Base-by-base conservation (phyloP, 192 early-diverging fungal genomes). In the Backusella macrospora region DNA sequence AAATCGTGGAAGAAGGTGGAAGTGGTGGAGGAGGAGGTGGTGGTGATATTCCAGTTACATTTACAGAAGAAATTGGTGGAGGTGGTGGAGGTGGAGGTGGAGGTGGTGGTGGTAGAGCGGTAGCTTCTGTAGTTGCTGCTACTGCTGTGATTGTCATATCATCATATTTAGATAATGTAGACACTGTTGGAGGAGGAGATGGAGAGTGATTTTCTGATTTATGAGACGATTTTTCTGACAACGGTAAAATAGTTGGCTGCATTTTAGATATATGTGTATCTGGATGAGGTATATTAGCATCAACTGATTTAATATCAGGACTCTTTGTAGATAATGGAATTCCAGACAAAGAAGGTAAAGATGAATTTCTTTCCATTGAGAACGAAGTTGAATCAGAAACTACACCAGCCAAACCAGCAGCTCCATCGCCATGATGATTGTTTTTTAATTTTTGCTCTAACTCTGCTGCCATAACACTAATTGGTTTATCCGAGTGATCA, bases 11-110 rank as follows among this genome's bases (percentile, higher is more conserved):
- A 18, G 86, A 78, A 15, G 81, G 83, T 0, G 82, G 81, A 38
- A 68, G 77, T 2, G 81, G 85, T 2, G 80, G 80, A 0, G 83
- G 82, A 0, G 81, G 83, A 2, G 84, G 80, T 23, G 83, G 84
- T 1, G 77, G 72, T 7, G 80, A 62, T 37, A 71, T 70, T 43
- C 44, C 67, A 39, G 71, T 65, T 37, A 63, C 62, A 18, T 82
- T 62, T 0, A 68, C 18, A 13, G 76, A 69, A 26, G 78, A 71
- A 6, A 81, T 67, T 63, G 76, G 72, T 13, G 79, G 75, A 6
- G 82, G 70, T 63, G 76, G 72, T 13, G 79, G 75, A 52, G 78
- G 80, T 23, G 82, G 65, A 71, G 86, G 77, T 26, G 71, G 64
- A 43, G 76, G 76, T 15, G 79, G 81, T 4, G 85, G 82, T 7